These are phyloP conservation scores for Lentinus brumalis DNA, from an alignment of 768 basidiomycete genomes.

Conservation along the genomic window DNA sequence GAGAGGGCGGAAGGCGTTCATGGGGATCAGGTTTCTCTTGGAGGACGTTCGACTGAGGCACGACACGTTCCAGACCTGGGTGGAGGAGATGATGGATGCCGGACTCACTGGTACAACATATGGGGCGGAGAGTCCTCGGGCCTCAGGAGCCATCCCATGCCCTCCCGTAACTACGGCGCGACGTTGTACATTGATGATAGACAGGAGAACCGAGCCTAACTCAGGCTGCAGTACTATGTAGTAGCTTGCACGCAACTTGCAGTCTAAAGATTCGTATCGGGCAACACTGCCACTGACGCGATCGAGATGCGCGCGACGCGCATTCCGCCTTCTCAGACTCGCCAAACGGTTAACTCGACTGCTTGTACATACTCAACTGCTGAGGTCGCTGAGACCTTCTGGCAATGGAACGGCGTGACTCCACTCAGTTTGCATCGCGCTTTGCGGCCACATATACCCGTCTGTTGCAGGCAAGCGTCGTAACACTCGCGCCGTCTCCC, in stretches of 20 bases:
- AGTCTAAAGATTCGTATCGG: neutral
- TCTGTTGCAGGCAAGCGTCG: slow-evolving; percentile 44
- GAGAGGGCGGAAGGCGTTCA: slow-evolving; percentile 72
- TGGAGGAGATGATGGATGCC: slow-evolving; percentile 61
- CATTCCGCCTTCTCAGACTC: neutral
- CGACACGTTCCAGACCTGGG: slow-evolving; percentile 59
- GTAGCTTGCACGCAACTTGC: neutral
- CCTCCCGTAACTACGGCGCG: too few relatives aligned
- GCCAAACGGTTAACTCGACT: too few relatives aligned
- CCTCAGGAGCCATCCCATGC: too few relatives aligned
- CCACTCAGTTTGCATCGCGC: slow-evolving; percentile 43
- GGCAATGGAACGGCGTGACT: neutral
- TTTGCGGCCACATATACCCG: slow-evolving; percentile 50
- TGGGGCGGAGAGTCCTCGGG: too few relatives aligned
- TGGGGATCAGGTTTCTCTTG: slow-evolving; percentile 57
- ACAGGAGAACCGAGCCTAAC: too few relatives aligned
- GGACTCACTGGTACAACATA: slow-evolving; percentile 32
- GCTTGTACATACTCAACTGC: neutral
- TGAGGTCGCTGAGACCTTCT: neutral
- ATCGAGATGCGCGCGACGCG: neutral
- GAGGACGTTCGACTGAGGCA: slow-evolving; percentile 68
- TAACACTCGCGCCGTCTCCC: neutral
- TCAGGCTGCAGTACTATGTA: neutral
- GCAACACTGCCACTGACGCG: slow-evolving; percentile 1
- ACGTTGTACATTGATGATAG: too few relatives aligned